Evolutionary conservation across 148 eudicot species (phyloP).

Genomic region (Salicornia ramosissima): DNA sequence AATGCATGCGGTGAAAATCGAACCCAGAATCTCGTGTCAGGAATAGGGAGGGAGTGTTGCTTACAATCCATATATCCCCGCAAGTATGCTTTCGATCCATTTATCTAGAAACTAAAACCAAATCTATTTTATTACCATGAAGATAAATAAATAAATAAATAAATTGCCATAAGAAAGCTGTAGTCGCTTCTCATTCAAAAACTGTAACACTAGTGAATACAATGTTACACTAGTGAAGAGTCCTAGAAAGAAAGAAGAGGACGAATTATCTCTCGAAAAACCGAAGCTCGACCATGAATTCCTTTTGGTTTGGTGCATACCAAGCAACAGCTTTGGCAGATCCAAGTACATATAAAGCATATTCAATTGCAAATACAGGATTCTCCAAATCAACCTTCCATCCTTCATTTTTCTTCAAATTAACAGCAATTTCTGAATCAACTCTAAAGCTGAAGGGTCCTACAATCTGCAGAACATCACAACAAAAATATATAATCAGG

Average conservation of each 20-base stretch:
- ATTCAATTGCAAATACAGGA: constrained; percentile 73
- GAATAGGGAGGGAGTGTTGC: no score
- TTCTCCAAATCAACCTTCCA: constrained; percentile 45
- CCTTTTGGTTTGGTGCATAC: constrained; percentile 74
- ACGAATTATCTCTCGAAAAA: constrained; percentile 55
- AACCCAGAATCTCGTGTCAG: no score
- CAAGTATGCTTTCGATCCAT: no score
- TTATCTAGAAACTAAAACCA: no score
- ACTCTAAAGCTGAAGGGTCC: constrained; percentile 87
- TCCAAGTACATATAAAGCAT: constrained; percentile 77
- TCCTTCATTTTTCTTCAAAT: constrained; percentile 38
- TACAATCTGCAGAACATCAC: constrained; percentile 48
- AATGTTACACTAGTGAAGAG: not conserved
- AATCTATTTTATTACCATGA: no score
- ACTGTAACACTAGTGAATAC: not conserved
- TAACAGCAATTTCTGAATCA: constrained; percentile 55
- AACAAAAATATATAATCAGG: constrained; percentile 3
- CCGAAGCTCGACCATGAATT: constrained; percentile 86
- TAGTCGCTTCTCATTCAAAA: not conserved
- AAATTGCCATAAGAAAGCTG: no score
- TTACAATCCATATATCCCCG: no score
- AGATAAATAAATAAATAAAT: no score
- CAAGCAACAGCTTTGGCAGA: constrained; percentile 88
- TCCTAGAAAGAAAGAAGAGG: not conserved
- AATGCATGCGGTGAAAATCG: no score